A percentile compares a stretch with the other conserved stretches of the same genome.
Evolutionary conservation across 2,329 filamentous ascomycete species (phyloP).

Genomic region (Penicillium sp.): DNA sequence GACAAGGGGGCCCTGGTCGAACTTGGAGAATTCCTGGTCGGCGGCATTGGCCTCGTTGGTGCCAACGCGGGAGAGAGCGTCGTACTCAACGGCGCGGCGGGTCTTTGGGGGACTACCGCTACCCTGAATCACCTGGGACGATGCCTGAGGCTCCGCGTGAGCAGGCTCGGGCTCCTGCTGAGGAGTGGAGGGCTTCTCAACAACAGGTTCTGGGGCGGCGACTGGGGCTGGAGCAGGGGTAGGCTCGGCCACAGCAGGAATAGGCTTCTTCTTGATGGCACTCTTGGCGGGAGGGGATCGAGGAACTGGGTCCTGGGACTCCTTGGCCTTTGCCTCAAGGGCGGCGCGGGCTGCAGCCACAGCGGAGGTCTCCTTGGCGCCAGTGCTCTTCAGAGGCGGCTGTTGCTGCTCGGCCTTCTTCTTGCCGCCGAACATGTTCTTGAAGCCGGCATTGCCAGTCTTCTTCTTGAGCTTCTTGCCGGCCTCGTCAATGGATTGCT

Average conservation of each 20-base stretch:
- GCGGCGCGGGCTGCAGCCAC: slow-evolving; percentile 48
- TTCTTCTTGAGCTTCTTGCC: slow-evolving; percentile 50
- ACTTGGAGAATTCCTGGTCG: slow-evolving; percentile 60
- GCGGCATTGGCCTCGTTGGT: slow-evolving; percentile 50
- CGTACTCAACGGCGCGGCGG: slow-evolving; percentile 55
- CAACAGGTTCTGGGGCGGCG: slow-evolving; percentile 1
- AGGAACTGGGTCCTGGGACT: slow-evolving; percentile 30
- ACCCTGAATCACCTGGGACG: slow-evolving; percentile 4
- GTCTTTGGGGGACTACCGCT: slow-evolving; percentile 39
- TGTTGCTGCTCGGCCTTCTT: slow-evolving; percentile 34
- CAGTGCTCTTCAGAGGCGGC: slow-evolving; percentile 36
- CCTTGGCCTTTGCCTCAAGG: slow-evolving; percentile 41
- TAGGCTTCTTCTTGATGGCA: slow-evolving; percentile 39
- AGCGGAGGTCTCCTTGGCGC: slow-evolving; percentile 34
- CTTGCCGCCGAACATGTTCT: slow-evolving; percentile 47
- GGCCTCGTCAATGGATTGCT: slow-evolving; percentile 36
- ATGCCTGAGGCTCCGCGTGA: slow-evolving; percentile 28
- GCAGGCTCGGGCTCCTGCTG: slow-evolving; percentile 13
- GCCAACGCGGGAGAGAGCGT: slow-evolving; percentile 62
- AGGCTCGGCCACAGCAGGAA: slow-evolving; percentile 20
- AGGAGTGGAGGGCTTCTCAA: slow-evolving; percentile 11
- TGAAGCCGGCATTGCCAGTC: slow-evolving; percentile 43
- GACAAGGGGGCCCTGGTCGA: slow-evolving; percentile 84
- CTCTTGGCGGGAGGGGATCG: slow-evolving; percentile 25
- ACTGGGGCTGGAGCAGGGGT: not conserved